Evolutionary conservation across 148 eudicot genomes (phyloP).

Genomic region (Cornus kousa): DNA sequence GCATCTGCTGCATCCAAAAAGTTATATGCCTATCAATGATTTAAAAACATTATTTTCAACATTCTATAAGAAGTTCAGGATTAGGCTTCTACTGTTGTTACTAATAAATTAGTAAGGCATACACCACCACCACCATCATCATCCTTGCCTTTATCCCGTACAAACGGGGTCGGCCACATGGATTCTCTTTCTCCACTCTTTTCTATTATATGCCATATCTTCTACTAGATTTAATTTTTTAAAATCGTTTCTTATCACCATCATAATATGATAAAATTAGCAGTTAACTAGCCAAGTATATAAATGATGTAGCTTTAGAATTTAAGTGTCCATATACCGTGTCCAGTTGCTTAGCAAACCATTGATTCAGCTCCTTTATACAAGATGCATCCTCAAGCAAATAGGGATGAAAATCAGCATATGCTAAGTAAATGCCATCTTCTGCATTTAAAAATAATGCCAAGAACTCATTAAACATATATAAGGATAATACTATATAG

Average conservation of each 20-base stretch:
- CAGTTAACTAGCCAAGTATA: background rate
- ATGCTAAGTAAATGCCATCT: constrained; percentile 82
- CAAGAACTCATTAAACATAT: constrained; percentile 14
- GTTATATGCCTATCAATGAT: background rate
- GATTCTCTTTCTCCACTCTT: too few species aligned
- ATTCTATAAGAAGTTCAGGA: background rate
- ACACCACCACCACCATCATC: background rate
- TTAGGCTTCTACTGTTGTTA: background rate
- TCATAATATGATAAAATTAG: background rate
- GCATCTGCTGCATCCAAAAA: background rate
- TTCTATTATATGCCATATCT: too few species aligned
- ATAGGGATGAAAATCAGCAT: constrained; percentile 86
- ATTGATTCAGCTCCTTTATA: constrained; percentile 84
- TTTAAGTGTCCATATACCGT: constrained; percentile 47
- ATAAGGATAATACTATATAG: background rate
- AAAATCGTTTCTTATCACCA: too few species aligned
- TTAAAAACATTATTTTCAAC: background rate
- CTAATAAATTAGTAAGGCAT: too few species aligned
- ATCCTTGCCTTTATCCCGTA: too few species aligned
- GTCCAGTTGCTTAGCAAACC: constrained; percentile 93
- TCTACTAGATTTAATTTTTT: too few species aligned
- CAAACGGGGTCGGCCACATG: too few species aligned
- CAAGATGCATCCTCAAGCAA: constrained; percentile 72
- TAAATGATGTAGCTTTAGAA: background rate
- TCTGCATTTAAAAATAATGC: constrained; percentile 46